These are phyloP conservation scores for Phialophora tarda DNA, from an alignment of 2,329 filamentous ascomycete species.

Conservation along the genomic window DNA sequence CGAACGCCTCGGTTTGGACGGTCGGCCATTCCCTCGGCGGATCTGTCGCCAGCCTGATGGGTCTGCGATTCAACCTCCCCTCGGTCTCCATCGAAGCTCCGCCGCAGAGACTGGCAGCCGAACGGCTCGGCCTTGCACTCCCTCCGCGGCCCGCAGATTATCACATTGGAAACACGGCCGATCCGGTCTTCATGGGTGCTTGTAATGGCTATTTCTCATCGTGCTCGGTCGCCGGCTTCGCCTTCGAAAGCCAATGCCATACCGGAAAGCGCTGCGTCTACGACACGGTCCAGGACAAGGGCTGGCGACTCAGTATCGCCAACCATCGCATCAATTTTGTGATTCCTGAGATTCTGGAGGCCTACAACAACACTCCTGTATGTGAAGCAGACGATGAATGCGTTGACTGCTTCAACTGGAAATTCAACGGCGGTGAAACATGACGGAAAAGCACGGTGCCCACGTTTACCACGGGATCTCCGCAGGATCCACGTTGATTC, in stretches of 20 bases:
- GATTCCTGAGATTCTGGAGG: slow-evolving; percentile 36
- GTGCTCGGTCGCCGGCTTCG: slow-evolving; percentile 35
- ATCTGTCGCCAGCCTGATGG: slow-evolving; percentile 32
- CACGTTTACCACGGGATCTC: background rate
- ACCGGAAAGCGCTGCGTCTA: slow-evolving; percentile 35
- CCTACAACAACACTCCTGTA: slow-evolving; percentile 32
- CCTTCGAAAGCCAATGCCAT: slow-evolving; percentile 36
- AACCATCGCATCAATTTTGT: slow-evolving; percentile 37
- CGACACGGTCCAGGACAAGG: slow-evolving; percentile 36
- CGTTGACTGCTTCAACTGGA: slow-evolving; percentile 37
- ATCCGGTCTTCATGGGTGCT: slow-evolving; percentile 37
- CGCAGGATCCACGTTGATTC: background rate
- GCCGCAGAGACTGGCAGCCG: slow-evolving; percentile 31
- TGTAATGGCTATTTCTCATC: slow-evolving; percentile 33
- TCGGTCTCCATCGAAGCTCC: slow-evolving; percentile 35
- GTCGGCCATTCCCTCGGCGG: slow-evolving; percentile 38
- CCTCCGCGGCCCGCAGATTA: slow-evolving; percentile 20
- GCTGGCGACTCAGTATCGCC: slow-evolving; percentile 33
- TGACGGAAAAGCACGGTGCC: background rate
- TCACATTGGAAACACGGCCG: slow-evolving; percentile 38
- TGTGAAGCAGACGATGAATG: slow-evolving; percentile 36
- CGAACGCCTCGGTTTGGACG: slow-evolving; percentile 31
- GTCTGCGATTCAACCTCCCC: slow-evolving; percentile 32
- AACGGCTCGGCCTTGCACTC: slow-evolving; percentile 32
- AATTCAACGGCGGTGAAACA: slow-evolving; percentile 4